These are phyloP conservation scores for Pythium vanterpoolii DNA, from an alignment of 352 stramenopile genomes.

Conservation along the genomic window DNA sequence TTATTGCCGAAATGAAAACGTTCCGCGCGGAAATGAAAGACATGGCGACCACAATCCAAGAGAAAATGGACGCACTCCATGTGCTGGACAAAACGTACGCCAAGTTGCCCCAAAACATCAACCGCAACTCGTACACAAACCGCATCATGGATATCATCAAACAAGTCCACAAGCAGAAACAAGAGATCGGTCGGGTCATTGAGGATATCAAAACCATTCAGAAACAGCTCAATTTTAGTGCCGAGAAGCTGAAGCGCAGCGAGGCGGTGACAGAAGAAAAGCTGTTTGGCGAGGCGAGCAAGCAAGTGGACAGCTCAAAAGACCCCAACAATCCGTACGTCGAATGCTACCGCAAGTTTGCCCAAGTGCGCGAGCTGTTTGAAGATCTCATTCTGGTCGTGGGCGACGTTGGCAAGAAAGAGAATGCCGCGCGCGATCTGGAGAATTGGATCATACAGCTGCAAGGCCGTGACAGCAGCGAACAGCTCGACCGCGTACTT, in stretches of 20 bases:
- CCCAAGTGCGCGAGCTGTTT: slow-evolving; percentile 76
- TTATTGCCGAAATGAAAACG: slow-evolving; percentile 65
- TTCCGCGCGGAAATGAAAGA: slow-evolving; percentile 64
- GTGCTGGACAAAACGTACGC: slow-evolving; percentile 58
- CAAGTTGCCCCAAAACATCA: slow-evolving; percentile 43
- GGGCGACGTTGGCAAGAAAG: slow-evolving; percentile 68
- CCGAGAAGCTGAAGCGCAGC: slow-evolving; percentile 79
- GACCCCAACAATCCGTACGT: slow-evolving; percentile 43
- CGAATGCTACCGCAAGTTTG: slow-evolving; percentile 85
- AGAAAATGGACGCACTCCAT: slow-evolving; percentile 59
- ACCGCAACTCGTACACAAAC: slow-evolving; percentile 82
- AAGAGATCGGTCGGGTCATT: slow-evolving; percentile 81
- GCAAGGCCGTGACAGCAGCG: slow-evolving; percentile 61
- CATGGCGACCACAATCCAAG: slow-evolving; percentile 57
- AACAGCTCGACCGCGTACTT: slow-evolving; percentile 68
- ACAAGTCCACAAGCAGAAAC: slow-evolving; percentile 87
- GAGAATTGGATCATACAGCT: slow-evolving; percentile 85
- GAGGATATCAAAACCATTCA: slow-evolving; percentile 73
- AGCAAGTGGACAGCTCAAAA: slow-evolving; percentile 21
- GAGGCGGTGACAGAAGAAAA: slow-evolving; percentile 83
- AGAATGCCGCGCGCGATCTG: slow-evolving; percentile 71
- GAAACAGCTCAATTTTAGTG: slow-evolving; percentile 73
- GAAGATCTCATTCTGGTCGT: slow-evolving; percentile 73
- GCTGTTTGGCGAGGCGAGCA: slow-evolving; percentile 59
- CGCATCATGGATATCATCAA: slow-evolving; percentile 92